Base-by-base conservation (phyloP, 768 basidiomycete species). In the Suillus placidus region DNA sequence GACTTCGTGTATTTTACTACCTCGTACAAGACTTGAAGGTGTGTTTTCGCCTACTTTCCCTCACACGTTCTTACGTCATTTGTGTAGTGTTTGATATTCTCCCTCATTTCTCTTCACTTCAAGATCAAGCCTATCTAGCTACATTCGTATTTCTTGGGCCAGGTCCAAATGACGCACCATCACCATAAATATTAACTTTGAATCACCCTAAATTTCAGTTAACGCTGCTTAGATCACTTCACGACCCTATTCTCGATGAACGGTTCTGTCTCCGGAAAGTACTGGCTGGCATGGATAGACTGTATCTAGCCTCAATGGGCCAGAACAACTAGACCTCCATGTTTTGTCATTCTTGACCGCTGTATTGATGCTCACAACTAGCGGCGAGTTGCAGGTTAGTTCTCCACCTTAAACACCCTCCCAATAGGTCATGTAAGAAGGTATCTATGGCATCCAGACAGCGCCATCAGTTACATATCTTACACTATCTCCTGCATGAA, bases 51-150 rank as follows among this genome's bases (percentile, higher is more conserved):
- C 40, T 3, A n/a, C 37, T 47, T 14, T 51, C 43, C 1, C 49
- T 66, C 37, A 60, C 14, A 7, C 30, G 56, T 2, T 37, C 61
- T 68, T n/a, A 49, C 16, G 60, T 32, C 67, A 34, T 55, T 61
- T 37, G 20, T 32, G 37, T 7, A 99, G 97, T 98, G 96, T 80
- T 86, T 98, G 66, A 96, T 99, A 71, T 97, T 99, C 79, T 98
- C 97, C 10, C 86, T 99, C 67, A 99, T 99, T 76, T 94, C 95
- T 3, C 87, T 99, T 43, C 97, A 99, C 84, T 99, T 99, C 91
- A 99, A 99, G 83, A 99, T 99, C 85, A 99, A 99, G 85, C 97
- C 97, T 18, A 98, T 95, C 71, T 95, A 88, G 80, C 42, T 40
- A 37, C 6, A 60, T 37, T 58, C 40, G 40, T 60, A 60, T 42